Evolutionary conservation across 495 filamentous ascomycete species (phyloP), one percentile per base, ranked within the genome.

Genomic region (Neurospora terricola): DNA sequence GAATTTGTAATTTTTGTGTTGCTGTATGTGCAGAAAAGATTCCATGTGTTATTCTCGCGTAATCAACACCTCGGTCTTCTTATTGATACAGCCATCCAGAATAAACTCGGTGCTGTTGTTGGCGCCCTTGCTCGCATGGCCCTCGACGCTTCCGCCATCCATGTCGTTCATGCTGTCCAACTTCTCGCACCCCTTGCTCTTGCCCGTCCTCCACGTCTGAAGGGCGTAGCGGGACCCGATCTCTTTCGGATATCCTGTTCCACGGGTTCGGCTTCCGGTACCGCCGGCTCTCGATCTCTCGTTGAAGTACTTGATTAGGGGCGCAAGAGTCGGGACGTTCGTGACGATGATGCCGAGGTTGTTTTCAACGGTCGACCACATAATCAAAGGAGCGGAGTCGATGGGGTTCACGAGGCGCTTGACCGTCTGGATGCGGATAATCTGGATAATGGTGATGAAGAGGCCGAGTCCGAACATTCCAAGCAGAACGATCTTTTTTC

Each of bases 371-470:
- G 78, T 73, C 16, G 86, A 88, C 86, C 87, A 88, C n/a, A 86
- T 77, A 38, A 86, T 80, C 18, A 88, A 78, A 0, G 78, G 75
- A 10, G 84, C 80, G 59, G 81, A 84, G 76, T 88, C 84, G 38
- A 83, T 81, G 73, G 82, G 83, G 72, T 83, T 82, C 38, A 70
- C 71, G 3, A 87, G 79, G 48, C 78, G 78, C 37, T 80, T 82
- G 66, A 88, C 80, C 34, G 78, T 85, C 75, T 86, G 83, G 72
- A 89, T 86, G 42, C 87, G 86, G 72, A 88, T 82, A 71, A 87
- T 83, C 75, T 88, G 86, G 72, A 86, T 87, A 72, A 84, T 73
- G 27, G 86, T 87, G 68, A 88, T 80, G 80, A 89, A 89, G 72
- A 86, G 80, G 69, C 84, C 85, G 21, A 88, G 80, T 27, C 82